Percentiles rank a stretch among this genome's conserved stretches.
These are phyloP conservation scores for Ogataea populi-albae DNA, from an alignment of 805 yeast species.

Conservation along the genomic window DNA sequence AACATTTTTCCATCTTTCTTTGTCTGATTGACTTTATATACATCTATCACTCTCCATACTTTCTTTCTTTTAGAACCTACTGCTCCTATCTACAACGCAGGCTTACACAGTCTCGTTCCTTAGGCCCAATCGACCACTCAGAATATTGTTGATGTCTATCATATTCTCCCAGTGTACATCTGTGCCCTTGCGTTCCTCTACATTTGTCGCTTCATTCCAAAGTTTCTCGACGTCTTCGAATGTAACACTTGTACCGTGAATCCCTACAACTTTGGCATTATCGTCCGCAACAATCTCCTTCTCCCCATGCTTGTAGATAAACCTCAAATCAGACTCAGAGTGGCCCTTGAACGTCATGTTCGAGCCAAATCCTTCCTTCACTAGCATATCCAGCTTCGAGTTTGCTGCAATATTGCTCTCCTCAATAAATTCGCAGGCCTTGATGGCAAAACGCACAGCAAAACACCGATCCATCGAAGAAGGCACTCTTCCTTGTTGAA, in stretches of 20 bases:
- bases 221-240: conserved; percentile 56
- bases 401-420: conserved; percentile 29
- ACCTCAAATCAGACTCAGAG: conserved; percentile 43
- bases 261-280: conserved; percentile 64
- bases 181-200: conserved; percentile 60
- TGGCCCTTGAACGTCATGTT: conserved; percentile 20
- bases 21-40: no score
- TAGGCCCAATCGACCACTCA: conserved; percentile 66
- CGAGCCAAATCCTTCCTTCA: conserved; percentile 26
- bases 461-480: conserved; percentile 90
- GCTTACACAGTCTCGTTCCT: conserved; percentile 30
- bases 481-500: conserved; percentile 96
- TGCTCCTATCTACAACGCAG: neutral
- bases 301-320: conserved; percentile 47
- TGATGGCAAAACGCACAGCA: conserved; percentile 86
- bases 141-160: conserved; percentile 58
- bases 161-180: conserved; percentile 67
- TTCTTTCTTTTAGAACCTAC: no score
- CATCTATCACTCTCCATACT: no score
- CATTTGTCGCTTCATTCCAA: conserved; percentile 60
- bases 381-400: conserved; percentile 7
- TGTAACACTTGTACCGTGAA: conserved; percentile 61
- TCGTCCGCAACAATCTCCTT: conserved; percentile 40
- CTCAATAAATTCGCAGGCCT: conserved; percentile 86
- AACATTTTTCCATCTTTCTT: no score